A percentile compares a stretch with the other conserved stretches of the same genome.
Conservation (phyloP, 495 filamentous ascomycete genomes). For the Neurospora sp. region DNA sequence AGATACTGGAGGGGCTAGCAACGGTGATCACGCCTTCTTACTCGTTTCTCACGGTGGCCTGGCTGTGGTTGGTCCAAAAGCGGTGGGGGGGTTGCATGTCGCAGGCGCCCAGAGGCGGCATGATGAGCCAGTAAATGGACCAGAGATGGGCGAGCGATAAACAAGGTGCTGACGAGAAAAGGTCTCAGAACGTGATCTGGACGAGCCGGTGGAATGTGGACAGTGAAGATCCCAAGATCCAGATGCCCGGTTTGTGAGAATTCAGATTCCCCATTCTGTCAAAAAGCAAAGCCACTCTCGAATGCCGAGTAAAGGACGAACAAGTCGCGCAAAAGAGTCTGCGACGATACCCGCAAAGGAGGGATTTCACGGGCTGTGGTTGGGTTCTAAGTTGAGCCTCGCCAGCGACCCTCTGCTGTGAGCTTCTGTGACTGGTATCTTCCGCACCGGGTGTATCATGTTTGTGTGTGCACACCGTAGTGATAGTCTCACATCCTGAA, state of each 20-base stretch:
- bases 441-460: not conserved
- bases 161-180: not conserved
- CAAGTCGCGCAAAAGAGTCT: not conserved
- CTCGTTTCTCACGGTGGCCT: conserved; percentile 17
- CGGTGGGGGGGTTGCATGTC: conserved; percentile 1
- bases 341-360: not conserved
- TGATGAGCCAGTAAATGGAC: conserved; percentile 6
- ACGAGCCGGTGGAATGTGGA: not conserved
- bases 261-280: not conserved
- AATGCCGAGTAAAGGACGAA: not conserved
- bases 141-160: conserved; percentile 1
- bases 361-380: not conserved
- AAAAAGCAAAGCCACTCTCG: not conserved
- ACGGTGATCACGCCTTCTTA: conserved; percentile 2
- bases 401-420: not conserved
- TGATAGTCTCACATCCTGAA: not conserved
- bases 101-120: conserved; percentile 11
- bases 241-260: not conserved
- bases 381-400: not conserved
- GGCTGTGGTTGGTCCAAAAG: conserved; percentile 18
- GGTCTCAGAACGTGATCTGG: not conserved
- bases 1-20: not conserved
- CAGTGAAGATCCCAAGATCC: not conserved
- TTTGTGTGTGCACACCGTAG: not conserved
- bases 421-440: not conserved